Evolutionary conservation across 140 eudicot species (phyloP), one percentile per base, ranked within the genome.

Genomic region (Artemisia princeps): DNA sequence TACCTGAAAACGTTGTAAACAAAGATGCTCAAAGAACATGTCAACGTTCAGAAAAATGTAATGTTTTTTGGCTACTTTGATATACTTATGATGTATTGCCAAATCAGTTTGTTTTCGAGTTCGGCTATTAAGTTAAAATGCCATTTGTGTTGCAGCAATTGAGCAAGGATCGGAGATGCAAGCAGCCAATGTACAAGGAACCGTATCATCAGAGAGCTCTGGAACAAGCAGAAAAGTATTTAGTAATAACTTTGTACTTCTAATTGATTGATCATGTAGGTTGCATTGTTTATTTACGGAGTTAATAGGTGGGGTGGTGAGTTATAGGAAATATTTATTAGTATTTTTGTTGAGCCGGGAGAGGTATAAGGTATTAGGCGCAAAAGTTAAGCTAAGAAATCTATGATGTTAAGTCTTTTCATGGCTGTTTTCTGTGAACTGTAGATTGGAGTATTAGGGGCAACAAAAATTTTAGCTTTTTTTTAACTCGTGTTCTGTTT

Each of bases 211-310:
- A 61, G 80, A 69, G 61, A 77, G 73, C 73, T 64, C 81, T 51
- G 90, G 70, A 70, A 72, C 65, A 78, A 77, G 62, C 85, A 86
- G 72, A 81, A 87, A 84, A 72, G 84, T 74, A 75, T 60, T 77
- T 77, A 77, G 77, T 77, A 71, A 72, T 77, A 71, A 72, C 77
- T 71, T 71, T 77, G 54, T 71, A 50, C 54, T 71, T 65, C 60
- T 71, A 71, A 20, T 44, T 76, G 1, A 6, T 5, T 6, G 1
- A 6, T 33, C 10, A 55, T 62, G 45, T 19, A 17, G 19, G 42
- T 62, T 61, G 6, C 53, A 6, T 68, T 20, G 1, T 45, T 23
- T 33, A 6, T 19, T 71, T 40, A 49, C 33, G 49, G 48, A 49
- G 10, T 33, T 58, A 2, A 8, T 65, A 56, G 14, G 46, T 46